Conservation (phyloP, 2,329 filamentous ascomycete species). For the Colletotrichum abscissum region DNA sequence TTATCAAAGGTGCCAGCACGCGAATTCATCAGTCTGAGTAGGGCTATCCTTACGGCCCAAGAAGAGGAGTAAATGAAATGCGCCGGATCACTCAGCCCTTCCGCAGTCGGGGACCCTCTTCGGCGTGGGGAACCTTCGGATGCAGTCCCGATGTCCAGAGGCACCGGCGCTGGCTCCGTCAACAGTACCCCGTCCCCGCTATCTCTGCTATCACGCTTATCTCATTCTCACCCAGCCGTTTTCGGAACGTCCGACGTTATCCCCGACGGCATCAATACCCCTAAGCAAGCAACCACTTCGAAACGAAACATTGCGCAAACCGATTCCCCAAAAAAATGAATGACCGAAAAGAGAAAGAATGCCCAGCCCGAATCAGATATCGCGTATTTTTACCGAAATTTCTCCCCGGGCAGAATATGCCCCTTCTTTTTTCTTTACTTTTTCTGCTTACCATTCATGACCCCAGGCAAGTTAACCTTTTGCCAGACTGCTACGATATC, state of each 20-base stretch:
- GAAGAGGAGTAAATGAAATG: too few species aligned
- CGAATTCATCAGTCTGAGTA: background rate
- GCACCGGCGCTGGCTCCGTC: background rate
- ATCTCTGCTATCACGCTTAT: background rate
- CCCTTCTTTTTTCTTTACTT: background rate
- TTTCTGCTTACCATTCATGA: background rate
- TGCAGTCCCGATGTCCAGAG: background rate
- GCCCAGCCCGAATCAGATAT: background rate
- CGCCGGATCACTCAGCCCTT: background rate
- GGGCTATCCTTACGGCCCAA: background rate
- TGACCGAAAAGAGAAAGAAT: background rate
- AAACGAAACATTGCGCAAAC: background rate
- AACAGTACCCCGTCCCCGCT: background rate
- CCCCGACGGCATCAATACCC: background rate
- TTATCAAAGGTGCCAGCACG: background rate
- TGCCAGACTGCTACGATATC: background rate
- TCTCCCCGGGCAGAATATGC: conserved; percentile 29
- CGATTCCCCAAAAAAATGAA: background rate
- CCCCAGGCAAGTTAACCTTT: background rate
- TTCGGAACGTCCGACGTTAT: background rate
- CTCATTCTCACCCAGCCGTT: background rate
- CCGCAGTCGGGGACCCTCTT: background rate
- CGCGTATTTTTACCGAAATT: background rate
- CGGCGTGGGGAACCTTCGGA: background rate
- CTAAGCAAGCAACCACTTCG: background rate